Evolutionary conservation across 148 eudicot species (phyloP).

Genomic region (Agrostemma githago): DNA sequence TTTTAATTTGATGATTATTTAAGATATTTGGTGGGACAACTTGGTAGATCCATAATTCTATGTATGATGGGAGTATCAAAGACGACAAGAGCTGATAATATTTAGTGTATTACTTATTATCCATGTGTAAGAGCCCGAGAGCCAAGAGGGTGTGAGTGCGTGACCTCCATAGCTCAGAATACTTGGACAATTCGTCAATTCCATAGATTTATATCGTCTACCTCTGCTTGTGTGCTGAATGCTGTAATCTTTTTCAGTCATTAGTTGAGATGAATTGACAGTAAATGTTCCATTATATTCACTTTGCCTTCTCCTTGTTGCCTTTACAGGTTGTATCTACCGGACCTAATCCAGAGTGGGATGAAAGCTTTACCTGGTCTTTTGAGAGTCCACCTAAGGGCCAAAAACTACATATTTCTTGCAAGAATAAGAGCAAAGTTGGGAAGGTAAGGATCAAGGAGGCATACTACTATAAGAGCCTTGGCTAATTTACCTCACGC

Average conservation of each 20-base stretch:
- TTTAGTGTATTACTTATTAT: background rate
- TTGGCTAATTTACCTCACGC: background rate
- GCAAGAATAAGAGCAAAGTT: conserved; percentile 99
- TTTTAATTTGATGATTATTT: background rate
- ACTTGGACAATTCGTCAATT: background rate
- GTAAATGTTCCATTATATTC: background rate
- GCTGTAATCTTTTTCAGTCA: background rate
- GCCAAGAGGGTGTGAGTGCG: background rate
- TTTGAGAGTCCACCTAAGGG: conserved; percentile 99
- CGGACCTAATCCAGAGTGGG: conserved; percentile 96
- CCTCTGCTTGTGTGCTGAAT: background rate
- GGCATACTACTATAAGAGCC: background rate
- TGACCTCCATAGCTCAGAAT: background rate
- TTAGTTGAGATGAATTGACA: background rate
- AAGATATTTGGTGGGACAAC: background rate
- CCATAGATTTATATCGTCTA: background rate
- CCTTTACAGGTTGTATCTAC: conserved; percentile 73
- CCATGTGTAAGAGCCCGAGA: background rate
- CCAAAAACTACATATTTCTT: conserved; percentile 93
- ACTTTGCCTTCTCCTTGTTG: conserved; percentile 1
- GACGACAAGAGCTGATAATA: background rate
- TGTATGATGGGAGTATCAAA: background rate
- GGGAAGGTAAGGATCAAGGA: conserved; percentile 75
- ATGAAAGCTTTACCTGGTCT: conserved; percentile 91
- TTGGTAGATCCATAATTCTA: background rate